These are phyloP conservation scores for Bonia amplexicaulis DNA, from an alignment of 176 grass and related monocot species.

Conservation along the genomic window DNA sequence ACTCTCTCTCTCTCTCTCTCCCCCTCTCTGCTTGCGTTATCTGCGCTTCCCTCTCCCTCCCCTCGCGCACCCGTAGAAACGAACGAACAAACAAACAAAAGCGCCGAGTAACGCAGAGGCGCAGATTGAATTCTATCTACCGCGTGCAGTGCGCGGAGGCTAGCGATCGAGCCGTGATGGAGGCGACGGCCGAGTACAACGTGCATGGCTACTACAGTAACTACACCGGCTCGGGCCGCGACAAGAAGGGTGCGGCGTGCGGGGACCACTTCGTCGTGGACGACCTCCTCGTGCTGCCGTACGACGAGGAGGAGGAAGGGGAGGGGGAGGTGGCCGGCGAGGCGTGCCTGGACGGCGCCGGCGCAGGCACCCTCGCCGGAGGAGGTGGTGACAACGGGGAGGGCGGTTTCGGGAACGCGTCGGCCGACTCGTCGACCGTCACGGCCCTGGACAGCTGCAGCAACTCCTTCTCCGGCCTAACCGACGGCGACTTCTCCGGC, in stretches of 20 bases:
- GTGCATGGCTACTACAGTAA: background rate
- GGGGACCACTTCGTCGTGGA: conserved; percentile 76
- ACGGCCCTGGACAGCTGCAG: conserved; percentile 78
- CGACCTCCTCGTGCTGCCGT: conserved; percentile 74
- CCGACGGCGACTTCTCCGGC: conserved; percentile 55
- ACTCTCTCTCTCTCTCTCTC: conserved; percentile 21
- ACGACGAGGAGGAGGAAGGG: conserved; percentile 64
- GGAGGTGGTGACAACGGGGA: conserved; percentile 27
- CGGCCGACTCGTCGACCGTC: conserved; percentile 72
- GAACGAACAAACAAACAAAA: conserved; percentile 20
- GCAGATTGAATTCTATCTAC: background rate
- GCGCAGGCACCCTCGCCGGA: background rate
- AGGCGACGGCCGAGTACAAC: conserved; percentile 35
- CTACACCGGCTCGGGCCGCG: background rate
- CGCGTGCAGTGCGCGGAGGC: background rate
- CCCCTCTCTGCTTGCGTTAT: conserved; percentile 32
- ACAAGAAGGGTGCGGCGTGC: background rate
- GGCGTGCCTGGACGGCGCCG: background rate
- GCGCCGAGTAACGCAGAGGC: conserved; percentile 31
- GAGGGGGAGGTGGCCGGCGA: background rate
- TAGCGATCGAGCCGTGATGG: background rate
- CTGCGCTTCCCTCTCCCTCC: conserved; percentile 18
- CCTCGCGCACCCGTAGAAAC: conserved; percentile 30
- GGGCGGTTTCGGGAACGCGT: conserved; percentile 36
- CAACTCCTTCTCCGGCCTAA: conserved; percentile 65